A percentile compares a stretch with the other conserved stretches of the same genome.
These are phyloP conservation scores for Penicillium sp. DNA, from an alignment of 2,329 filamentous ascomycete species.

Conservation along the genomic window DNA sequence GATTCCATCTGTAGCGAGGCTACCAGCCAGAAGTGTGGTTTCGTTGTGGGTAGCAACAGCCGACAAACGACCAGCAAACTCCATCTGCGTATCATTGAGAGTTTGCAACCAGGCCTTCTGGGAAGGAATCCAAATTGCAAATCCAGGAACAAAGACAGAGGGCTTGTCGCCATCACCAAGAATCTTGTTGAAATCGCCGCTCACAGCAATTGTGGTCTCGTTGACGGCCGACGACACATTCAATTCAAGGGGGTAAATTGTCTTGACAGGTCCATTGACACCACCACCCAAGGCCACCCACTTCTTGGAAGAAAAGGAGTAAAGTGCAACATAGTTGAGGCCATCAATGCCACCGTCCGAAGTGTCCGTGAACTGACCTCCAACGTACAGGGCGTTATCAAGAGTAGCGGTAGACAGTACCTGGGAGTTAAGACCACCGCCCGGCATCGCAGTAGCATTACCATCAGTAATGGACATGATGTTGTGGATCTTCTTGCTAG, in stretches of 20 bases:
- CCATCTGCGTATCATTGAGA: constrained; percentile 65
- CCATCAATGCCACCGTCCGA: constrained; percentile 63
- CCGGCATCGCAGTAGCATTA: constrained; percentile 65
- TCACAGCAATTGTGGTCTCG: constrained; percentile 78
- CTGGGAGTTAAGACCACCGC: constrained; percentile 77
- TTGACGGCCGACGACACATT: constrained; percentile 72
- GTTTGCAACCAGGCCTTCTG: constrained; percentile 86
- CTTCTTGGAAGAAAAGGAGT: constrained; percentile 67
- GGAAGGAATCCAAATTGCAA: constrained; percentile 92
- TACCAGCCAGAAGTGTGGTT: constrained; percentile 76
- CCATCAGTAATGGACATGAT: constrained; percentile 73
- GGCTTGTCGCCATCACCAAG: constrained; percentile 66
- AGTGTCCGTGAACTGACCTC: constrained; percentile 82
- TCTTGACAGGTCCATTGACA: constrained; percentile 76
- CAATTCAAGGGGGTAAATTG: constrained; percentile 75
- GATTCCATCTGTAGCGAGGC: constrained; percentile 74
- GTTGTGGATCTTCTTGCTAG: constrained; percentile 68
- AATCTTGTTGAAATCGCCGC: constrained; percentile 76
- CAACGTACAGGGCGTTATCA: constrained; percentile 73
- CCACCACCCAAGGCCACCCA: constrained; percentile 85
- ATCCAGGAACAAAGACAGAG: constrained; percentile 68
- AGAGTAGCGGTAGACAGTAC: constrained; percentile 74
- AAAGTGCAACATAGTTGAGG: constrained; percentile 76
- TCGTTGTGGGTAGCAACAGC: constrained; percentile 66
- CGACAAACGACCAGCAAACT: constrained; percentile 73